phyloP scores from a whole-genome alignment of 176 grass and related monocot species.

The Eremochloa ophiuroides region DNA sequence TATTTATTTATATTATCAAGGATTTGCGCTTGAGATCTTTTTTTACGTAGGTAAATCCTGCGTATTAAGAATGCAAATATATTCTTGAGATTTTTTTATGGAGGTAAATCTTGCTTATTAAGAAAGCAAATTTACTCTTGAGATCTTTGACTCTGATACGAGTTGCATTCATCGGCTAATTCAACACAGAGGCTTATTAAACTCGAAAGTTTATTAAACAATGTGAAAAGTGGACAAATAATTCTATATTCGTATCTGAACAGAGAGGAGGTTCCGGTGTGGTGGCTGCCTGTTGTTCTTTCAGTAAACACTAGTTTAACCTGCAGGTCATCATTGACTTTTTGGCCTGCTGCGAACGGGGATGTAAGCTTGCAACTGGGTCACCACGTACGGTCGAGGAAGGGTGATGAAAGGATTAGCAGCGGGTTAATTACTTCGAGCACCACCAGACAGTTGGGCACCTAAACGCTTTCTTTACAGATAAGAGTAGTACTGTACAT shows the following conservation, averaged over 20 bases:
- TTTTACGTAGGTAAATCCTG: no score
- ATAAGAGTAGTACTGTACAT: background rate
- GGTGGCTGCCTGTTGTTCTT: background rate
- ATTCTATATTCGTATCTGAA: background rate
- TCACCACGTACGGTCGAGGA: background rate
- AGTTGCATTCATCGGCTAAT: no score
- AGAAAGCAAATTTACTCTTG: no score
- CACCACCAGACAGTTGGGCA: conserved; percentile 17
- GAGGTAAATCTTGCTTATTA: no score
- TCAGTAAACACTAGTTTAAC: background rate
- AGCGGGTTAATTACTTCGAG: background rate
- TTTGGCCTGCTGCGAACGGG: background rate
- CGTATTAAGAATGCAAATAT: no score
- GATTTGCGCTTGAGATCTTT: no score
- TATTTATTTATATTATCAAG: no score
- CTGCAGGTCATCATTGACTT: conserved; percentile 3
- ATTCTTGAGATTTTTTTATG: no score
- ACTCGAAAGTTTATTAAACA: no score
- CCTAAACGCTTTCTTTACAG: conserved; percentile 49
- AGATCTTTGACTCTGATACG: no score
- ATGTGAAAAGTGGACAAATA: no score
- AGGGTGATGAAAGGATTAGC: background rate
- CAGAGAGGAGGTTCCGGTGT: background rate
- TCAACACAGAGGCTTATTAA: no score
- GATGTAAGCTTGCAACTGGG: background rate